Evolutionary conservation across 352 stramenopile species (phyloP).

Genomic region (Phytophthora crassamura): DNA sequence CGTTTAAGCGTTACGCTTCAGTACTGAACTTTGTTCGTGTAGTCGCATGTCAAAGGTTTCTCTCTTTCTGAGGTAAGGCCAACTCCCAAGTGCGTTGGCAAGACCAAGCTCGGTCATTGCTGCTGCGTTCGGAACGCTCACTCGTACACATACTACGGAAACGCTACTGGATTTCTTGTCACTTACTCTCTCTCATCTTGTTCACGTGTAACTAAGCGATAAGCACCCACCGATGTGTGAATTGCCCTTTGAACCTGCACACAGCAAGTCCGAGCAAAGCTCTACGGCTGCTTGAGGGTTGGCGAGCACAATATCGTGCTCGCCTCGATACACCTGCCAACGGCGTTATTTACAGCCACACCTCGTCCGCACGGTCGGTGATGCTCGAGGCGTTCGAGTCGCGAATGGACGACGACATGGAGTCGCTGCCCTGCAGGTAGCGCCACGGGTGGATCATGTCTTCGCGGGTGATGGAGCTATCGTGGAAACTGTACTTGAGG

Average conservation of each 20-base stretch:
- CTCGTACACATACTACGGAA: no score
- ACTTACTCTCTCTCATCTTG: no score
- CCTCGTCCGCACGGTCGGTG: constrained; percentile 47
- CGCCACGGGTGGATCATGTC: constrained; percentile 68
- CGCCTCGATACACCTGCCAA: constrained; percentile 11
- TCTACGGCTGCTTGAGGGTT: constrained; percentile 17
- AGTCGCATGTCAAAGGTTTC: no score
- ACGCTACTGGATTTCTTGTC: no score
- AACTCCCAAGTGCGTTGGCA: no score
- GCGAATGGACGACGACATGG: constrained; percentile 52
- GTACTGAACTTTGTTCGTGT: no score
- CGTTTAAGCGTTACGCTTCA: no score
- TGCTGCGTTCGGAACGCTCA: no score
- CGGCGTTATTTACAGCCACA: constrained; percentile 52
- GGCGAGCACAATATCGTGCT: constrained; percentile 1
- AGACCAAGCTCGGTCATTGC: no score
- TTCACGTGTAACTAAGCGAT: not conserved
- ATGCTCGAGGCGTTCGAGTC: constrained; percentile 71
- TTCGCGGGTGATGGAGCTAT: constrained; percentile 60
- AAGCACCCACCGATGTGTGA: not conserved
- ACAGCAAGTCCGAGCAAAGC: not conserved
- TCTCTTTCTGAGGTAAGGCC: no score
- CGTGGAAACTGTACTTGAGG: constrained; percentile 82
- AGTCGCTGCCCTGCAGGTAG: constrained; percentile 51
- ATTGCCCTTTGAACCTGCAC: not conserved